Conservation (phyloP, 1,284 basidiomycete genomes). For the Boletus smithii region DNA sequence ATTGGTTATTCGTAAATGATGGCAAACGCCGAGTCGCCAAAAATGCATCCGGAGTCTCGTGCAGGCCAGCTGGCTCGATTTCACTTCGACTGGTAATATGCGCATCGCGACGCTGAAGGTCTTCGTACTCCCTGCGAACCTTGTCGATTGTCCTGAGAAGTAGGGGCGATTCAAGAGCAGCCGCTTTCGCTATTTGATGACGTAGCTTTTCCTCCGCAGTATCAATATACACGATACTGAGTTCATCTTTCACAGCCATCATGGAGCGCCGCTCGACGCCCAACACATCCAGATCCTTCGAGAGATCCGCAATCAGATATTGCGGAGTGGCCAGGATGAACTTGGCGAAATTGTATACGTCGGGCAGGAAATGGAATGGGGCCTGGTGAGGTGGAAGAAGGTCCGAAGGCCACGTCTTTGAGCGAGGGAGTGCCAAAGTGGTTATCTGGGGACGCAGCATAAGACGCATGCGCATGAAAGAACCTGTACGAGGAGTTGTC, state of each 20-base stretch:
- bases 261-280: slow-evolving; percentile 64
- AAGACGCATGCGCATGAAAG: slow-evolving; percentile 78
- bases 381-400: slow-evolving; percentile 87
- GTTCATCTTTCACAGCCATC: slow-evolving; percentile 64
- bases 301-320: slow-evolving; percentile 74
- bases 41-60: slow-evolving; percentile 51
- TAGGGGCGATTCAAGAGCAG: slow-evolving; percentile 63
- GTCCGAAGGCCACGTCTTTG: slow-evolving; percentile 90
- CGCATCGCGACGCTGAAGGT: slow-evolving; percentile 45
- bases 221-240: slow-evolving; percentile 79
- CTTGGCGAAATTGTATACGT: slow-evolving; percentile 85
- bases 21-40: slow-evolving; percentile 39
- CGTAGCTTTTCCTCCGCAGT: slow-evolving; percentile 74
- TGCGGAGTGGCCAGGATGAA: slow-evolving; percentile 95
- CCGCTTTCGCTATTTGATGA: slow-evolving; percentile 75
- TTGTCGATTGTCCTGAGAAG: slow-evolving; percentile 59
- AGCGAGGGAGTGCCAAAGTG: slow-evolving; percentile 91
- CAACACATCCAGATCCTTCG: slow-evolving; percentile 73
- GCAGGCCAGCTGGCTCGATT: slow-evolving; percentile 13
- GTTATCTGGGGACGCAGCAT: slow-evolving; percentile 93
- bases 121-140: slow-evolving; percentile 57
- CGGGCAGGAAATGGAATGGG: slow-evolving; percentile 94
- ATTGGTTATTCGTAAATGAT: slow-evolving; percentile 1
- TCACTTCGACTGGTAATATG: slow-evolving; percentile 40
- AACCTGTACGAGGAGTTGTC: slow-evolving; percentile 46